Base-by-base conservation (phyloP, 352 stramenopile genomes). In the Pythium phragmitis region DNA sequence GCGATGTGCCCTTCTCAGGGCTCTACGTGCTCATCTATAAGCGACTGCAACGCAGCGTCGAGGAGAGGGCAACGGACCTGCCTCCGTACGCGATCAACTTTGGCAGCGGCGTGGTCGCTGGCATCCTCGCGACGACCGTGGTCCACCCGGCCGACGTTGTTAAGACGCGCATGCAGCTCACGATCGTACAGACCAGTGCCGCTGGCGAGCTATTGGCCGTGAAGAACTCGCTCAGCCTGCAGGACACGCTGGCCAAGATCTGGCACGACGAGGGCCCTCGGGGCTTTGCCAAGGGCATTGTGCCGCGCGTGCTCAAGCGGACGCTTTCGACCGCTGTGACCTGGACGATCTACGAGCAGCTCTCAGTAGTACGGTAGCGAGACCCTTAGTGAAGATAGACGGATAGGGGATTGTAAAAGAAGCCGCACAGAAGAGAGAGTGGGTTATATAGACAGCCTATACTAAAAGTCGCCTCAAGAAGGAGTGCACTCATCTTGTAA, bases 321-420 rank as follows among this genome's bases (percentile, higher is more conserved):
- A 98, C 97, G 42, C 94, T 98, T 33, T 96, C 94, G n/a, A 98
- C 98, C 4, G 98, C 97, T 17, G 97, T 99, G 65, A 98, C 92
- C 16, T 99, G 98, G 98, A 99, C 97, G 13, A 98, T 98, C 51
- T 99, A 99, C 80, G 97, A 99, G 83, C 79, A 93, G 51, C 73
- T 94, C 23, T 89, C 82, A 4, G 63, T 89, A 41, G 47, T 62
- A 49, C 73, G 73, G 51, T 90, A 85, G 57, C 28, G 57, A 54
- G 12, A 13, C 2, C 17, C 4, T 13, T 6, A 39, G 34, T 30
- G 33, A 23, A 37, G n/a, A 51, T 49, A 48, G n/a, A 58, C 21
- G 7, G 23, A 51, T 30, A 56, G 26, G 13, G 19, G 36, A 45
- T 58, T 58, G 37, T 54, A 23, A 39, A 54, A 26, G 12, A 52